Evolutionary conservation across 192 early-diverging fungal genomes (phyloP).

Genomic region (Coemansia erecta): DNA sequence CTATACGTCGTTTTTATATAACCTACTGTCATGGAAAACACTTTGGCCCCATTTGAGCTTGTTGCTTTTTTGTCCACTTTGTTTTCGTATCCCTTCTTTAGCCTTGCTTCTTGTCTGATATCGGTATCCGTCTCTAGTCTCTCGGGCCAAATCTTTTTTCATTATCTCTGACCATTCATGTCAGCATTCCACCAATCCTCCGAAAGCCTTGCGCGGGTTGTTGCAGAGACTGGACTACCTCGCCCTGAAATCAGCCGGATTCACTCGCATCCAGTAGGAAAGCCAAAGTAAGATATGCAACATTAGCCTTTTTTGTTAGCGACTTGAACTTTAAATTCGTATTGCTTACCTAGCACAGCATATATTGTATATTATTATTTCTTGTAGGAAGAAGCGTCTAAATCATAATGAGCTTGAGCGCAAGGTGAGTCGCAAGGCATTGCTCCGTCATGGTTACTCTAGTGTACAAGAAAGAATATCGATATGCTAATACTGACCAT

Average conservation of each 20-base stretch:
- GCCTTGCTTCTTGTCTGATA: too few relatives aligned
- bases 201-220: constrained; percentile 18
- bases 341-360: background rate
- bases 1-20: too few relatives aligned
- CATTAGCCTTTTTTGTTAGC: background rate
- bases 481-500: too few relatives aligned
- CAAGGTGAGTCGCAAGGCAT: constrained; percentile 21
- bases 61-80: too few relatives aligned
- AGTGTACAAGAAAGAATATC: too few relatives aligned
- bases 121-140: too few relatives aligned
- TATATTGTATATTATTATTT: background rate
- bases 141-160: too few relatives aligned
- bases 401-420: constrained; percentile 57
- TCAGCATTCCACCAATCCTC: constrained; percentile 24
- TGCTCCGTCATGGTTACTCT: background rate
- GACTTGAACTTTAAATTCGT: background rate
- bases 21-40: too few relatives aligned
- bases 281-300: constrained; percentile 30
- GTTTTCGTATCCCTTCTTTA: too few relatives aligned
- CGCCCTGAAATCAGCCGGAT: constrained; percentile 3
- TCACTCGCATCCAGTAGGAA: constrained; percentile 2
- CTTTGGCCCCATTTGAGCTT: too few relatives aligned
- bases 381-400: constrained; percentile 48
- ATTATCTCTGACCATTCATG: background rate
- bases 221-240: constrained; percentile 9